Evolutionary conservation across 176 grass and related monocot species (phyloP), one percentile per base, ranked within the genome.

Genomic region (Eleusine coracana): DNA sequence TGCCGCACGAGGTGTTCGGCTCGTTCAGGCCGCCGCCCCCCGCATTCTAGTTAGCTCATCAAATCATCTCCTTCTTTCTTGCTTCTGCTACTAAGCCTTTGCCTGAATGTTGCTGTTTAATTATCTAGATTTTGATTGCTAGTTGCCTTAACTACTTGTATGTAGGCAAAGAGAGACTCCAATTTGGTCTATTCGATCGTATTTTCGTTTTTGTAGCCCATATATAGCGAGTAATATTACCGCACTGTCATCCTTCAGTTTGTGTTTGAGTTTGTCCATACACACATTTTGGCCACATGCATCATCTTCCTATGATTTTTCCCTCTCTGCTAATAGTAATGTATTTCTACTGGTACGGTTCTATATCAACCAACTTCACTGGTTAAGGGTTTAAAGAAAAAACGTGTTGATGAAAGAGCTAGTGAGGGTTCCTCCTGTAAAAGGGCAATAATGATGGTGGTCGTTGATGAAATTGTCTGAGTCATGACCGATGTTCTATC

Each of bases 1-100:
- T 94, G 66, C 27, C 76, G 12, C 92, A 94, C 65, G 92, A 89
- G 16, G 86, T 94, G 54, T 88, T 94, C 36, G 76, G 92, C 10
- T 85, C 86, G 5, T 84, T 87, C 82, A 83, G 86, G 75, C 87
- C 83, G 8, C 92, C 88, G 7, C 81, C 87, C 25, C 80, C 92
- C 20, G 70, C 83, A n/a, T 91, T 80, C 68, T 86, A 86, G 84
- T 67, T 80, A 79, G 58, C 49, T 77, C 17, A 13, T 28, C 10
- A 7, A 5, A 11, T 66, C 44, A 15, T 56, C 44, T 46, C 62
- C 34, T 79, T 39, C 52, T 51, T 50, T 69, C 27, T 72, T 54
- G 10, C n/a, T 73, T 39, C 11, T 46, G 44, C 10, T 63, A 29
- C 23, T 29, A 63, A 3, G 44, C 42, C 36, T 54, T 79, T 29